Percentiles rank a stretch among this genome's conserved stretches.
Evolutionary conservation across 2,329 filamentous ascomycete genomes (phyloP).

Genomic region (Beauveria australis): DNA sequence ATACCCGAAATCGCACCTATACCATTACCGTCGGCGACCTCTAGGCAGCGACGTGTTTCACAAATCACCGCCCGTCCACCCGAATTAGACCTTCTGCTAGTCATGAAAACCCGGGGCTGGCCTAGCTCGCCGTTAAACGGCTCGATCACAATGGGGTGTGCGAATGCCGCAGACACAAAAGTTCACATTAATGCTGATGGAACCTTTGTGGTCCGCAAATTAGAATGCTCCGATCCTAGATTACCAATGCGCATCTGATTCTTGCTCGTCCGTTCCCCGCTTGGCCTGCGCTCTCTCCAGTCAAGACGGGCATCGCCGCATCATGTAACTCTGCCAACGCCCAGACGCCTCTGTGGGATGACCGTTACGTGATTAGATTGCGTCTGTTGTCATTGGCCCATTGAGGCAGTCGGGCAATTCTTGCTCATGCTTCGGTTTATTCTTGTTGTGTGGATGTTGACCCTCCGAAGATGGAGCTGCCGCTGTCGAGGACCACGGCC

Average conservation of each 20-base stretch:
- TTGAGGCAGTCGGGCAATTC: background rate
- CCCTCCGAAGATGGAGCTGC: background rate
- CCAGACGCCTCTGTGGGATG: background rate
- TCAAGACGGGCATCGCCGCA: background rate
- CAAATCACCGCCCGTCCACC: no score
- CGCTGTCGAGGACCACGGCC: background rate
- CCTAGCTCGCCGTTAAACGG: no score
- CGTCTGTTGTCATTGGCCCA: background rate
- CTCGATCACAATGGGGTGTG: background rate
- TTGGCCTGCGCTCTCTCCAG: background rate
- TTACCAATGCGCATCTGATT: background rate
- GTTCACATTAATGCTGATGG: background rate
- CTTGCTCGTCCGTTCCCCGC: background rate
- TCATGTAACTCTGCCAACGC: background rate
- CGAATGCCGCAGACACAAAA: constrained; percentile 1
- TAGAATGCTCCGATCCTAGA: background rate
- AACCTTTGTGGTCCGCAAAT: background rate
- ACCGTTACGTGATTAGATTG: background rate
- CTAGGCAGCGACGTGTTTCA: no score
- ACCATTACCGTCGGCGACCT: no score
- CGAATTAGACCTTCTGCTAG: no score
- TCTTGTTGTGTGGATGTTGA: background rate
- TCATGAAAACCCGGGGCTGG: no score
- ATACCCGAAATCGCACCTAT: no score
- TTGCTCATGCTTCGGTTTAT: background rate